Base-by-base conservation (phyloP, 164 flowering plant genomes). In the Annona squamosa region DNA sequence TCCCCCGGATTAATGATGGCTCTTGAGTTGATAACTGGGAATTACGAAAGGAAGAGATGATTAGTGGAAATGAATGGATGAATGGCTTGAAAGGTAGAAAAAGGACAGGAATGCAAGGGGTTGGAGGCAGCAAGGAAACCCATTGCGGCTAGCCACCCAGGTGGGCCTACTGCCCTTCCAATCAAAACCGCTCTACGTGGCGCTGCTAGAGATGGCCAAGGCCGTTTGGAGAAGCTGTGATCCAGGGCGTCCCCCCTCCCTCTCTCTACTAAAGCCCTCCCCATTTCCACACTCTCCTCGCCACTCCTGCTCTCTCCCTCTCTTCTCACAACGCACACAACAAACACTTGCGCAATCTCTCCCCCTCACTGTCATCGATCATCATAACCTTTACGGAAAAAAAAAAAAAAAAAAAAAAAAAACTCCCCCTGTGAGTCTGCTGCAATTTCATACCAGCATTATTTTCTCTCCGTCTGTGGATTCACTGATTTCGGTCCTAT, bases 181-280 rank as follows among this genome's bases (percentile, higher is more conserved):
- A 10, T 63, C 46, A 6, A 5, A 12, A 48, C 42, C 37, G 17
- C 19, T 13, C 41, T 26, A 71, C 44, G 73, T 71, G 73, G 44
- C 67, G 63, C 19, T 10, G 73, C 9, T 52, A 71, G 46, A 71
- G 67, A 71, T 42, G 56, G 67, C 66, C 57, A 71, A 52, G 73
- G 62, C 44, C 52, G 67, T 63, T 44, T 45, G 12, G 52, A 56
- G 73, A 63, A 57, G n/a, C 67, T 46, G 1, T 69, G 61, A 48
- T 7, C 9, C 9, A 52, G 59, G 16, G 13, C 59, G 56, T 19
- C 9, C 45, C 41, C 26, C n/a, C 17, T 62, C 63, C 57, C 10
- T 62, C 19, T 45, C 19, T 10, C 68, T 65, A 26, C 68, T 65
- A 37, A 26, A 37, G 13, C 48, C 72, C 19, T 26, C n/a, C 71